Percentiles rank a stretch among this genome's conserved stretches.
Conservation (phyloP, 371 early-diverging fungal genomes). For the Scutellospora calospora region DNA sequence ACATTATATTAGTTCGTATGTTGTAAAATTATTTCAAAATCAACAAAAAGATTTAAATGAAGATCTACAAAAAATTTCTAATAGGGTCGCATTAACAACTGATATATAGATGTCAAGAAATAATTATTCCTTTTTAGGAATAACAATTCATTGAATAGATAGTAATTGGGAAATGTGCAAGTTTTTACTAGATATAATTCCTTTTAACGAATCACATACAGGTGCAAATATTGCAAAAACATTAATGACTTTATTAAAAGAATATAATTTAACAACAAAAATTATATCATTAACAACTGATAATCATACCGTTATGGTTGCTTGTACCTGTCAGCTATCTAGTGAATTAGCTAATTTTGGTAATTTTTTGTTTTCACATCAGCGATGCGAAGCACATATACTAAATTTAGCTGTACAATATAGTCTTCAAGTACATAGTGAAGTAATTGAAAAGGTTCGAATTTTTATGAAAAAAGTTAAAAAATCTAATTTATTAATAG, state of each 20-base stretch:
- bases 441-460: constrained; percentile 3
- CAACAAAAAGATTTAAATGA: neutral
- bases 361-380: constrained; percentile 9
- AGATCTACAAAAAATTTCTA: neutral
- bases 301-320: constrained; percentile 3
- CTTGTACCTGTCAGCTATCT: neutral
- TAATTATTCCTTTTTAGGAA: neutral
- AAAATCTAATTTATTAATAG: no score
- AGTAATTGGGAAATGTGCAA: neutral
- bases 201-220: neutral
- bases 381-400: neutral
- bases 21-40: no score
- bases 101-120: neutral
- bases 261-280: neutral
- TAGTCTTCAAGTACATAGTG: neutral
- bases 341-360: neutral
- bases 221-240: neutral
- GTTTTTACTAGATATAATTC: neutral
- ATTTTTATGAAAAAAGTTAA: constrained; percentile 8
- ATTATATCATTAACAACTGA: constrained; percentile 22
- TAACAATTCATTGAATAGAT: neutral
- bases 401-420: constrained; percentile 33
- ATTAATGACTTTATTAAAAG: neutral
- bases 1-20: neutral
- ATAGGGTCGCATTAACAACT: neutral